phyloP scores from a whole-genome alignment of 2,329 filamentous ascomycete species.

The Alternaria dauci region DNA sequence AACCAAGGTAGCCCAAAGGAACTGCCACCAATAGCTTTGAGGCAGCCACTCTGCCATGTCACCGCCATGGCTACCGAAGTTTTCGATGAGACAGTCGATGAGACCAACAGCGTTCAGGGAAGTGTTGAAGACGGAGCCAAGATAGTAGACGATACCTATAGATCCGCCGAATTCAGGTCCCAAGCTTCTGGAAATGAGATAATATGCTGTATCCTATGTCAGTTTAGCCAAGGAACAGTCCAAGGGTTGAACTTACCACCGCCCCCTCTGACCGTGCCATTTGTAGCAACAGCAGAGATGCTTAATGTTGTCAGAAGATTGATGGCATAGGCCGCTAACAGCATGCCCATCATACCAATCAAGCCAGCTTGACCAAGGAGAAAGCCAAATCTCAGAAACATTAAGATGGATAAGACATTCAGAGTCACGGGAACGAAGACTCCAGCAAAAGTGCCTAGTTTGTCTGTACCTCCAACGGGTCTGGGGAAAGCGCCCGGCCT shows the following conservation, averaged over 20 bases:
- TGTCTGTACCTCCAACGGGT: conserved; percentile 59
- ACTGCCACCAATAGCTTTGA: conserved; percentile 78
- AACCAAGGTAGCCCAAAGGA: conserved; percentile 76
- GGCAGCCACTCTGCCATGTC: conserved; percentile 68
- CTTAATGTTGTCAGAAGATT: conserved; percentile 87
- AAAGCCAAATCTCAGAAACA: conserved; percentile 89
- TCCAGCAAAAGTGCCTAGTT: conserved; percentile 72
- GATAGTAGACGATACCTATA: conserved; percentile 86
- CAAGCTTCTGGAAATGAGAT: conserved; percentile 83
- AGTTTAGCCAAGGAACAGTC: not conserved
- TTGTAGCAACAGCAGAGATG: conserved; percentile 87
- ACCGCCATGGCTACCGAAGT: conserved; percentile 68
- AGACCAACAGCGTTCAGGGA: conserved; percentile 88
- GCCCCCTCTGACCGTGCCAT: conserved; percentile 86
- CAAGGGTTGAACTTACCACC: conserved; percentile 53
- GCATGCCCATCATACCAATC: conserved; percentile 79
- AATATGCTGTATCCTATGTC: conserved; percentile 67
- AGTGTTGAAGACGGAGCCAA: conserved; percentile 84
- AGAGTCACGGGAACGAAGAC: conserved; percentile 88
- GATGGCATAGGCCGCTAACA: conserved; percentile 78
- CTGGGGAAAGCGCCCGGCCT: conserved; percentile 50
- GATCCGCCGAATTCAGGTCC: conserved; percentile 90
- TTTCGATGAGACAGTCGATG: conserved; percentile 81
- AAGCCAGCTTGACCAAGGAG: conserved; percentile 83
- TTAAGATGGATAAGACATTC: conserved; percentile 88